phyloP scores from a whole-genome alignment of 2,329 filamentous ascomycete genomes.

The Monilinia polystroma region DNA sequence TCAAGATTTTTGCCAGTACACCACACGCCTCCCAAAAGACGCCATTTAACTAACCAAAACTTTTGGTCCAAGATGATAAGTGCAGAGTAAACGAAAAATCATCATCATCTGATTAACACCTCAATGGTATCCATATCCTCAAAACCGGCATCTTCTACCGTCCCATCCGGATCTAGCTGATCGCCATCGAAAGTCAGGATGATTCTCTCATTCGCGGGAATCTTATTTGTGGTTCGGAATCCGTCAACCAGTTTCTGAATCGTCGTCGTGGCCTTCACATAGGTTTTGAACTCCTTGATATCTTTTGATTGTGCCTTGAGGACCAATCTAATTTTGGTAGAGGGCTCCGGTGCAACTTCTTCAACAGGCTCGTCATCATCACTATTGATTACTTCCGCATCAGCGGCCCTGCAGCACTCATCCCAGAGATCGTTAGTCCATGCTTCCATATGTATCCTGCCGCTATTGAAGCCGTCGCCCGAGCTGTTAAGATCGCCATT shows the following conservation, averaged over 20 bases:
- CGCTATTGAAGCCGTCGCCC: constrained; percentile 48
- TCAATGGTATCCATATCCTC: constrained; percentile 74
- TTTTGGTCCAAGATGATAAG: background rate
- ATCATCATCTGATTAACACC: constrained; percentile 47
- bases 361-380: constrained; percentile 33
- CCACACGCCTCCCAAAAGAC: background rate
- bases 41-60: background rate
- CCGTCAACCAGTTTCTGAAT: constrained; percentile 61
- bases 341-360: constrained; percentile 5
- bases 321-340: constrained; percentile 49
- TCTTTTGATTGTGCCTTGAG: constrained; percentile 51
- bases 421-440: constrained; percentile 67
- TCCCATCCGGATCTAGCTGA: constrained; percentile 57
- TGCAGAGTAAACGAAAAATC: background rate
- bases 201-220: constrained; percentile 55
- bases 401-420: constrained; percentile 33
- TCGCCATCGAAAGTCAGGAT: constrained; percentile 76
- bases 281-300: constrained; percentile 51
- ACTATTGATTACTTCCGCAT: constrained; percentile 29
- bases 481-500: constrained; percentile 36
- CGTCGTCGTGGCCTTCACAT: constrained; percentile 54
- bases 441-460: constrained; percentile 71
- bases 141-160: constrained; percentile 67
- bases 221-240: constrained; percentile 55
- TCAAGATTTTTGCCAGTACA: constrained; percentile 9